phyloP scores from a whole-genome alignment of 2,329 filamentous ascomycete species.

The Epichloe festucae region DNA sequence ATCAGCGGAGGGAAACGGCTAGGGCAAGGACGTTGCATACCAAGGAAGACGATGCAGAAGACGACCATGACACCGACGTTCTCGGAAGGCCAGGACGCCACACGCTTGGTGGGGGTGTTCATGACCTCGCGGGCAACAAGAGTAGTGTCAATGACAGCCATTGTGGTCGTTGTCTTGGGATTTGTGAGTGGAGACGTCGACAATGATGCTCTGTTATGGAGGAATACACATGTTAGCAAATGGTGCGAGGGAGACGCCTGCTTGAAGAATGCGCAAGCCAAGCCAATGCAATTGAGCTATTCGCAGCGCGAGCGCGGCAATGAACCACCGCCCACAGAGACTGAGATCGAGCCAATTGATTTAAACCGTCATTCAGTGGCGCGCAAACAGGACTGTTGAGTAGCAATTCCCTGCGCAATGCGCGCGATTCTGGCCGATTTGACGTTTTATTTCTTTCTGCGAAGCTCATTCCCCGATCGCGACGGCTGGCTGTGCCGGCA shows the following conservation, averaged over 20 bases:
- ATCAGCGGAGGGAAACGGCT: background rate
- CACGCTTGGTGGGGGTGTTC: constrained; percentile 26
- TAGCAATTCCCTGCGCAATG: background rate
- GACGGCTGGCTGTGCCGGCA: background rate
- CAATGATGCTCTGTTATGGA: background rate
- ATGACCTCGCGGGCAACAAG: constrained; percentile 21
- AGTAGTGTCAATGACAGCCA: constrained; percentile 27
- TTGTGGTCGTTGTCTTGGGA: constrained; percentile 16
- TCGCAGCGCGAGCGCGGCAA: background rate
- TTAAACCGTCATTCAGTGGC: background rate
- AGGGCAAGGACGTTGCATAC: constrained; percentile 14
- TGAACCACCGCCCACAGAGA: background rate
- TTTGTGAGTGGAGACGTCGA: background rate
- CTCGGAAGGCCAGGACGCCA: constrained; percentile 23
- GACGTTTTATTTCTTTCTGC: background rate
- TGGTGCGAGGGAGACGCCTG: background rate
- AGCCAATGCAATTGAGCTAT: background rate
- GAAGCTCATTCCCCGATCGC: background rate
- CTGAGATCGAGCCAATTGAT: background rate
- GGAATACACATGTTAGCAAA: background rate
- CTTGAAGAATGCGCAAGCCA: background rate
- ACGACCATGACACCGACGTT: constrained; percentile 30
- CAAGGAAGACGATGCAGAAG: constrained; percentile 29
- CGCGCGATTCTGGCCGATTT: background rate
- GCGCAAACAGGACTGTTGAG: background rate